phyloP scores from a whole-genome alignment of 2,329 filamentous ascomycete genomes.

The Cadophora sp. region DNA sequence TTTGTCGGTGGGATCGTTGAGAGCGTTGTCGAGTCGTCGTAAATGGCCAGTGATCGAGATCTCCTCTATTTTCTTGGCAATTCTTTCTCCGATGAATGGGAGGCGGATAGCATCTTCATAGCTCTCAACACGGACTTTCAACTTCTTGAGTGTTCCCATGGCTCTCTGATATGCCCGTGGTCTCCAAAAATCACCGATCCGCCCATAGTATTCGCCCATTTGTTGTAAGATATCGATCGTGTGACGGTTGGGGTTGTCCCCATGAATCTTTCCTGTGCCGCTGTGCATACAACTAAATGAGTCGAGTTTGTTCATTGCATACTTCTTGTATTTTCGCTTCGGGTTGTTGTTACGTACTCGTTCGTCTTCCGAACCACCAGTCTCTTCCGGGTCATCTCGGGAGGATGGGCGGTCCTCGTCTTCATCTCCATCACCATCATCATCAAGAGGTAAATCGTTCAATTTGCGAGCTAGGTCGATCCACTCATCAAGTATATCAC shows the following conservation, averaged over 20 bases:
- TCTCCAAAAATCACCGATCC: slow-evolving; percentile 80
- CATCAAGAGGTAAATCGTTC: slow-evolving; percentile 63
- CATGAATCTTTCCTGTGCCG: slow-evolving; percentile 50
- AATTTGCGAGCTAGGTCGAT: slow-evolving; percentile 68
- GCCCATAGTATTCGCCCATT: slow-evolving; percentile 80
- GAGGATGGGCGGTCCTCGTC: slow-evolving; percentile 47
- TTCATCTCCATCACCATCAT: slow-evolving; percentile 52
- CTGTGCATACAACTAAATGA: slow-evolving; percentile 62
- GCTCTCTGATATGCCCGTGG: slow-evolving; percentile 77
- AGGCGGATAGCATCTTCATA: slow-evolving; percentile 72
- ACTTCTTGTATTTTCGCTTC: slow-evolving; percentile 27
- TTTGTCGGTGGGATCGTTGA: slow-evolving; percentile 68
- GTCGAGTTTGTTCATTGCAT: slow-evolving; percentile 48
- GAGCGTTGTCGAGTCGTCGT: slow-evolving; percentile 73
- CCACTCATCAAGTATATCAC: slow-evolving; percentile 67
- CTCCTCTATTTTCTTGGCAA: slow-evolving; percentile 89
- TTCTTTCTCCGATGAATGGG: slow-evolving; percentile 71
- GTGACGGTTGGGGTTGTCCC: slow-evolving; percentile 71
- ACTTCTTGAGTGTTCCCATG: slow-evolving; percentile 74
- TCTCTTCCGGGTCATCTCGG: slow-evolving; percentile 29
- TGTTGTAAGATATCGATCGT: slow-evolving; percentile 80
- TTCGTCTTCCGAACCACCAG: slow-evolving; percentile 46
- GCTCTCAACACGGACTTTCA: slow-evolving; percentile 68
- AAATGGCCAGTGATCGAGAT: slow-evolving; percentile 79
- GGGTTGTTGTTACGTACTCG: slow-evolving; percentile 16